Conservation (phyloP, 2,329 filamentous ascomycete genomes). For the Fusarium anthophilum region DNA sequence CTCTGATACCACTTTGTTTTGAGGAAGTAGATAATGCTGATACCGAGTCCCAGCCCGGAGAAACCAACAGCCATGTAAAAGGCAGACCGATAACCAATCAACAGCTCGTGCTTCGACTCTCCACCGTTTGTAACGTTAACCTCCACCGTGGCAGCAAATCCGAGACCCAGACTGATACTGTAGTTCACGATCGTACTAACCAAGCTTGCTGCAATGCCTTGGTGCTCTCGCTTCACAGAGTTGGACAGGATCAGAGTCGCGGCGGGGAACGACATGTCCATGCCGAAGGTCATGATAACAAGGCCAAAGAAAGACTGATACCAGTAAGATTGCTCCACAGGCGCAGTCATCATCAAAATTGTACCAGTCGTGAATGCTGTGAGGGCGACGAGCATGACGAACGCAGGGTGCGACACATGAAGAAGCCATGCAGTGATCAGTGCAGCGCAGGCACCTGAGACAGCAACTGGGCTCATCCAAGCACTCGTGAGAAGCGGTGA, state of each 20-base stretch:
- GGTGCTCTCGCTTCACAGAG: constrained; percentile 55
- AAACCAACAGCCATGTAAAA: constrained; percentile 30
- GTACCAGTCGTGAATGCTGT: constrained; percentile 55
- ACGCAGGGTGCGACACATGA: constrained; percentile 43
- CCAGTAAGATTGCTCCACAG: constrained; percentile 70
- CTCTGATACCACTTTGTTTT: constrained; percentile 16
- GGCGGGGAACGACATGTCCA: constrained; percentile 72
- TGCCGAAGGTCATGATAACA: constrained; percentile 68
- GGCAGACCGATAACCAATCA: constrained; percentile 21
- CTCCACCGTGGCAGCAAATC: constrained; percentile 73
- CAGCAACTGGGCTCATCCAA: constrained; percentile 55
- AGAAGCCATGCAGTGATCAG: constrained; percentile 56
- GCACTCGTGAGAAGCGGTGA: constrained; percentile 55
- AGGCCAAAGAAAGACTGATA: constrained; percentile 67
- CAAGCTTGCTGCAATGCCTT: constrained; percentile 61
- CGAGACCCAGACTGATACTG: constrained; percentile 71
- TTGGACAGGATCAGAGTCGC: constrained; percentile 69
- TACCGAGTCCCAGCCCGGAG: constrained; percentile 11
- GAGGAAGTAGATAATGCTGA: constrained; percentile 25
- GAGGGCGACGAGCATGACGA: constrained; percentile 57
- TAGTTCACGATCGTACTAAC: constrained; percentile 76
- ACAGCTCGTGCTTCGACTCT: constrained; percentile 12
- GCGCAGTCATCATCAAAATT: constrained; percentile 57
- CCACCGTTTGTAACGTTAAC: constrained; percentile 46
- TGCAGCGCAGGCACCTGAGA: constrained; percentile 57